Evolutionary conservation across 768 basidiomycete genomes (phyloP).

Genomic region (Termitomyces sp.): DNA sequence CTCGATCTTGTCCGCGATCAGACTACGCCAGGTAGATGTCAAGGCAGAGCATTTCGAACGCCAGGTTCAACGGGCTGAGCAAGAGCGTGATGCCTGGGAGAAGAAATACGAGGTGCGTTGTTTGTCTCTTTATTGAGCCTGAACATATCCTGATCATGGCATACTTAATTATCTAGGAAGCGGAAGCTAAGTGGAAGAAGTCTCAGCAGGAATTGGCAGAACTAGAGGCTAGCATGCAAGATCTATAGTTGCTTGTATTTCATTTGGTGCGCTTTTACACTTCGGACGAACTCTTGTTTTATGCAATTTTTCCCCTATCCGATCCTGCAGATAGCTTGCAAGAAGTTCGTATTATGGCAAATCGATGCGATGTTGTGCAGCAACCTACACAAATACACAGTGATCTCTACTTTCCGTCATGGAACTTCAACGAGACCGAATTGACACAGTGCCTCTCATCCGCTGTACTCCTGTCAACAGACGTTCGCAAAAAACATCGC

Average conservation of each 20-base stretch:
- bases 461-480: conserved; percentile 35
- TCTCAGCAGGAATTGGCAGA: conserved; percentile 85
- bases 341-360: conserved; percentile 9
- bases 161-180: conserved; percentile 51
- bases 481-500: not conserved
- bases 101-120: conserved; percentile 85
- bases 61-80: conserved; percentile 80
- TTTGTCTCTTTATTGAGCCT: not conserved
- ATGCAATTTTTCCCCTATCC: conserved; percentile 1
- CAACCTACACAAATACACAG: not conserved
- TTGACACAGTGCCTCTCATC: conserved; percentile 91
- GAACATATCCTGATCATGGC: conserved; percentile 8
- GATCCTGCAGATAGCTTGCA: conserved; percentile 12
- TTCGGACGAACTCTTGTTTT: not conserved
- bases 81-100: conserved; percentile 93
- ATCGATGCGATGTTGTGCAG: not conserved
- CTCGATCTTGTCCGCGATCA: conserved; percentile 29
- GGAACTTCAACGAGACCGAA: conserved; percentile 81
- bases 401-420: conserved; percentile 6
- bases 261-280: conserved; percentile 1
- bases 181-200: conserved; percentile 62
- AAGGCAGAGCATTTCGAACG: conserved; percentile 99
- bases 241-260: conserved; percentile 41
- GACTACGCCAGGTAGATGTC: conserved; percentile 94
- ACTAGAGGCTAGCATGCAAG: conserved; percentile 74